Conservation (phyloP, 306 rosid genomes). For the Ceratonia siliqua region DNA sequence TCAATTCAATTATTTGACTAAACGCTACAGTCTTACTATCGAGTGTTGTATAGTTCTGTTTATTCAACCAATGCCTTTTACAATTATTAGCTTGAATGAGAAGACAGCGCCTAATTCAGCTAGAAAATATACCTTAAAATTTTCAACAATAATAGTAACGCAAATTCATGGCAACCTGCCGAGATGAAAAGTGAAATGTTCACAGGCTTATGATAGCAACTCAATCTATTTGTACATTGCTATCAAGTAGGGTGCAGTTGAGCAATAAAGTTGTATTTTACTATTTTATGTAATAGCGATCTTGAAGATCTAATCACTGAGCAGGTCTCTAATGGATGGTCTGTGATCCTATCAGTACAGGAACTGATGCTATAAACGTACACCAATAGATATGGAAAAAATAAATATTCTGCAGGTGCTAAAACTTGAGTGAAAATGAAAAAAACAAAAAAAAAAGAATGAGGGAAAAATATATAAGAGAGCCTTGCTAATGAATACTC, state of each 20-base stretch:
- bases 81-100: background rate
- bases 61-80: background rate
- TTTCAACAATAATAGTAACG: background rate
- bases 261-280: background rate
- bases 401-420: background rate
- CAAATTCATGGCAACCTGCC: background rate
- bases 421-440: background rate
- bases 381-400: background rate
- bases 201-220: background rate
- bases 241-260: background rate
- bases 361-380: background rate
- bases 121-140: background rate
- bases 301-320: conserved; percentile 45
- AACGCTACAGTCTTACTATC: background rate
- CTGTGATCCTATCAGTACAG: background rate
- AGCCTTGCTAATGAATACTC: background rate
- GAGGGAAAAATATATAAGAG: background rate
- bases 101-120: background rate
- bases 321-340: background rate
- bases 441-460: background rate
- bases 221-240: conserved; percentile 2
- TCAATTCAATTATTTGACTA: conserved; percentile 21
- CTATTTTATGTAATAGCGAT: background rate
- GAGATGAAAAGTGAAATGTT: background rate
- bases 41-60: conserved; percentile 2